Percentiles rank a stretch among this genome's conserved stretches.
phyloP scores from a whole-genome alignment of 805 yeast species.

The Hanseniaspora lachancei region DNA sequence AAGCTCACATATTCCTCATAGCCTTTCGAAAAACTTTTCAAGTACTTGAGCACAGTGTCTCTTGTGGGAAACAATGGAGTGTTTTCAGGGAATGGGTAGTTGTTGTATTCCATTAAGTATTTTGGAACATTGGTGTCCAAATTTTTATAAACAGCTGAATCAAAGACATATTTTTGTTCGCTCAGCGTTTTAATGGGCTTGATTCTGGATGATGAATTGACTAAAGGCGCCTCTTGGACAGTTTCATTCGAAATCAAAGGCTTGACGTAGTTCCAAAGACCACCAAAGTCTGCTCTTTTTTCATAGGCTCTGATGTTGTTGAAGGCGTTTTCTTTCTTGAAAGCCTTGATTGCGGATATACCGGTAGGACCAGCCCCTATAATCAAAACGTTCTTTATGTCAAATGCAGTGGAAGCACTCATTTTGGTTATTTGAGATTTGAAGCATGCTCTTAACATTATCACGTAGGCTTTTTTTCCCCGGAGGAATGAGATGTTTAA shows the following conservation, averaged over 20 bases:
- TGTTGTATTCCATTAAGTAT: slow-evolving; percentile 49
- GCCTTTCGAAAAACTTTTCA: slow-evolving; percentile 38
- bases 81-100: slow-evolving; percentile 33
- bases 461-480: too few species aligned
- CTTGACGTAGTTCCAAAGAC: slow-evolving; percentile 55
- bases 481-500: too few species aligned
- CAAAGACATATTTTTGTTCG: slow-evolving; percentile 28
- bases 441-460: background rate
- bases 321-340: slow-evolving; percentile 37
- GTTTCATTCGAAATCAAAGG: slow-evolving; percentile 19
- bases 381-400: slow-evolving; percentile 36
- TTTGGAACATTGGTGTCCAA: slow-evolving; percentile 56
- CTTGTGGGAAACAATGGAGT: slow-evolving; percentile 47
- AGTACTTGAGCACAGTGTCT: slow-evolving; percentile 43
- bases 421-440: background rate
- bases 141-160: slow-evolving; percentile 44
- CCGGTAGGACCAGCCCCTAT: slow-evolving; percentile 70
- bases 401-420: background rate
- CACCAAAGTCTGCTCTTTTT: slow-evolving; percentile 44
- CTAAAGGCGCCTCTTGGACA: slow-evolving; percentile 22
- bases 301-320: slow-evolving; percentile 44
- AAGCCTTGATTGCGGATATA: slow-evolving; percentile 46
- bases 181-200: slow-evolving; percentile 13
- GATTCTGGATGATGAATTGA: slow-evolving; percentile 19
- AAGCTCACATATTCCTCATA: slow-evolving; percentile 33